Evolutionary conservation across 2,329 filamentous ascomycete species (phyloP).

Genomic region (Colletotrichum sp.): DNA sequence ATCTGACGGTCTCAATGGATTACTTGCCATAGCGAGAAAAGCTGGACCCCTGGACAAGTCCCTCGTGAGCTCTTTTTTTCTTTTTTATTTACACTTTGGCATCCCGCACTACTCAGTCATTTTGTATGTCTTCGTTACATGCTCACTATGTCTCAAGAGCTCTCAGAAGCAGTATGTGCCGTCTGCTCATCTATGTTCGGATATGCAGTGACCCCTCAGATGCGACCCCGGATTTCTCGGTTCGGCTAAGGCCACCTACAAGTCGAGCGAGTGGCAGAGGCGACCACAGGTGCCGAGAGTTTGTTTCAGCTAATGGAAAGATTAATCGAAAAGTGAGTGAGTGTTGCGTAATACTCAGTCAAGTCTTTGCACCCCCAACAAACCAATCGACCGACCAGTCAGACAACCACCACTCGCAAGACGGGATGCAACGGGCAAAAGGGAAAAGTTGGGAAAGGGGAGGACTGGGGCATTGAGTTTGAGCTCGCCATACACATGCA

Average conservation of each 20-base stretch:
- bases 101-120: neutral
- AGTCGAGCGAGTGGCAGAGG: neutral
- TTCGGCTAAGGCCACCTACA: neutral
- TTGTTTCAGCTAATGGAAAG: conserved; percentile 11
- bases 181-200: neutral
- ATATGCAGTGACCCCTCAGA: neutral
- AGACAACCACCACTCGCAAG: neutral
- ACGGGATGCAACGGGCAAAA: neutral
- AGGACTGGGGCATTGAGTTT: neutral
- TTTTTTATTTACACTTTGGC: too few species aligned
- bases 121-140: too few species aligned
- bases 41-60: neutral
- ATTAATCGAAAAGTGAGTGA: neutral
- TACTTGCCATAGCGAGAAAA: accelerated
- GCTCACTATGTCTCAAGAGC: too few species aligned
- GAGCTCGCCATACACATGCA: neutral
- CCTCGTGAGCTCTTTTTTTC: neutral
- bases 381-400: neutral
- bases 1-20: neutral
- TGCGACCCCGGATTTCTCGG: neutral
- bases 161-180: neutral
- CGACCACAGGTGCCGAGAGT: neutral
- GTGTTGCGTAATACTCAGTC: neutral
- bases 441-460: neutral
- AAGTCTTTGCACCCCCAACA: neutral